Evolutionary conservation across 108 stramenopile species (phyloP), one percentile per base, ranked within the genome.

Genomic region (Pseudonitzschia multiseries): DNA sequence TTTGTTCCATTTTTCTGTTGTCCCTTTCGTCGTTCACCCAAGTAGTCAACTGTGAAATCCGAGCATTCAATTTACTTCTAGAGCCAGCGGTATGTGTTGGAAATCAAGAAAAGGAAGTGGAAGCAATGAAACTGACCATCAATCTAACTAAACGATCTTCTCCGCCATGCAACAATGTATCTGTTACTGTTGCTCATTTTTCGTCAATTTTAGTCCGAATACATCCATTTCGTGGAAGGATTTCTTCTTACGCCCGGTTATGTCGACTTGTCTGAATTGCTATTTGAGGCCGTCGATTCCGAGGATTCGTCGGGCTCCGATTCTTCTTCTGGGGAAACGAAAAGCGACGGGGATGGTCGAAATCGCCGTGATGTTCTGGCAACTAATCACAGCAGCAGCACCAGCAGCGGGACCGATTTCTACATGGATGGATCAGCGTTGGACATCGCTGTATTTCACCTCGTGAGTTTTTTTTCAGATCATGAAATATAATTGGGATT

Each of bases 221-320:
- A 83, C 53, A 86, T 92, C 62, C 89, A 89, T 65, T 89, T 76
- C 70, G 70, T 82, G 41, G 89, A 92, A 53, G 91, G 89, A 8
- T 95, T 75, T 75, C 57, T 95, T 15, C 66, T 92, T 26, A 78
- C 88, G 18, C 94, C 94, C 3, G 94, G 94, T 21, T 91, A 63
- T 50, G 83, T 95, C 28, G 94, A 95, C 61, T 69, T 94, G 21
- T 78, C 83, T 22, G 66, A 77, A 29, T 69, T 94, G 41, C 63
- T 57, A 12, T 84, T 92, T 72, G 72, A 41, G 42, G 59, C 86
- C n/a, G 60, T 29, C 44, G 44, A 65, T 6, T 2, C 4, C 36
- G 36, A 36, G 4, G 36, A 6, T 51, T 1, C 50, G 9, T 51
- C n/a, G 5, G 18, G 2, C 32, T 29, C 59, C 24, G 32, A 24